Evolutionary conservation across 202 grass and related monocot species (phyloP).

Genomic region (Eragrostis tef): DNA sequence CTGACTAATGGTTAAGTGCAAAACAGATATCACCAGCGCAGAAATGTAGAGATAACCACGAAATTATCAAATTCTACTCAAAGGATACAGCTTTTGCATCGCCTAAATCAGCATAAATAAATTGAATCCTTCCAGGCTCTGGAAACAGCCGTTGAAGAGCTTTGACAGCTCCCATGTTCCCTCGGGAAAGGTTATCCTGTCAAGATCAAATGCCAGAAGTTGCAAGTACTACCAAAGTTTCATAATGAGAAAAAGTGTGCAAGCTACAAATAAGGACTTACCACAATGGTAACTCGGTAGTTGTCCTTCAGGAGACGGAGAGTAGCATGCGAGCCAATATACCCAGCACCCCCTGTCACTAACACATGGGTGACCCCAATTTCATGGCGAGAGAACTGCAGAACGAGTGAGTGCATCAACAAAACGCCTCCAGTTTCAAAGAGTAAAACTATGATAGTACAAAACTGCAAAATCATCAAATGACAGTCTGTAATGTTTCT

Average conservation of each 20-base stretch:
- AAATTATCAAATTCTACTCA: constrained; percentile 26
- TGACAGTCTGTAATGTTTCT: neutral
- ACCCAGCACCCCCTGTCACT: constrained; percentile 83
- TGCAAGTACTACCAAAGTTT: neutral
- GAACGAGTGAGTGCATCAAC: constrained; percentile 23
- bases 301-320: constrained; percentile 73
- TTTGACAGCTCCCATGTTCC: constrained; percentile 76
- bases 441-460: constrained; percentile 3
- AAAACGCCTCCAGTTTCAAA: constrained; percentile 21
- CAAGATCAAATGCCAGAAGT: constrained; percentile 29
- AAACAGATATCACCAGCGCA: constrained; percentile 24
- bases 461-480: neutral
- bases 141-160: constrained; percentile 65
- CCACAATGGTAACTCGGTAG: constrained; percentile 84
- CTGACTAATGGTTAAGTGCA: constrained; percentile 61
- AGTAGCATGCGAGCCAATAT: constrained; percentile 78
- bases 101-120: constrained; percentile 88
- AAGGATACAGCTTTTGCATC: constrained; percentile 79
- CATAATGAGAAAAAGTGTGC: neutral
- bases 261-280: constrained; percentile 39
- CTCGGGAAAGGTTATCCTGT: constrained; percentile 86
- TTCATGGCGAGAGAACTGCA: constrained; percentile 80
- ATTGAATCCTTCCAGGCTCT: constrained; percentile 76
- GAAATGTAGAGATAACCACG: neutral
- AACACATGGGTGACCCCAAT: constrained; percentile 74